Base-by-base conservation (phyloP, 2,329 filamentous ascomycete species). In the Paramyrothecium sp. region DNA sequence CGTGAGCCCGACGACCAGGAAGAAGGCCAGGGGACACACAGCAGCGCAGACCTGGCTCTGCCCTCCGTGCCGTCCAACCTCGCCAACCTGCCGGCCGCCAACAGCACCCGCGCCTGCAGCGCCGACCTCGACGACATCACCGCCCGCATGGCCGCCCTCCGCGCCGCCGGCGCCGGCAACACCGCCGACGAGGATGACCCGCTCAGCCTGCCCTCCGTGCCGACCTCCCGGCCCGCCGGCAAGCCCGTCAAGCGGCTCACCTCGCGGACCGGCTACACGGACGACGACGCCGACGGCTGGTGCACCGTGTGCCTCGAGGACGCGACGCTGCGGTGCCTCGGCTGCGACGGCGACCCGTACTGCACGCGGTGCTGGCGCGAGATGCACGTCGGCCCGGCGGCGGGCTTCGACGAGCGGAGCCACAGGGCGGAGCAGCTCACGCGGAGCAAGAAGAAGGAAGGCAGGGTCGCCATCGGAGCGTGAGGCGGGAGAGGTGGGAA, bases 221-320 rank as follows among this genome's bases (percentile, higher is more conserved):
- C 83, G 0, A 79, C 76, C 0, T 81, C 79, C 59, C 69, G 67
- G n/a, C 82, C 81, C 0, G 72, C 72, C 7, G 76, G 78, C 41
- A 71, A 71, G 8, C 71, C 72, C 3, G 64, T 71, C 17, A 73
- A 71, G n/a, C 71, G 75, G 4, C 68, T 81, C 5, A 68, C 68
- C 17, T 73, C 71, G 54, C 71, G 68, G 47, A 73, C 69, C 3
- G 76, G 75, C 51, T 85, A 81, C 67, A 85, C 87, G 0, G 88
- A 93, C 64, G 87, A 89, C 34, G 90, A 94, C 64, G 81, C 88
- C n/a, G 51, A 88, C 47, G 85, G 81, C 1, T 96, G 91, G 90
- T 96, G 92, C 70, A 83, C 88, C 33, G 92, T 95, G 11, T 96
- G 92, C 69, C 85, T 89, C 51, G 90, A 92, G 58, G 89, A 95